Evolutionary conservation across 257 asterid genomes (phyloP), one percentile per base, ranked within the genome.

Genomic region (Avicennia marina): DNA sequence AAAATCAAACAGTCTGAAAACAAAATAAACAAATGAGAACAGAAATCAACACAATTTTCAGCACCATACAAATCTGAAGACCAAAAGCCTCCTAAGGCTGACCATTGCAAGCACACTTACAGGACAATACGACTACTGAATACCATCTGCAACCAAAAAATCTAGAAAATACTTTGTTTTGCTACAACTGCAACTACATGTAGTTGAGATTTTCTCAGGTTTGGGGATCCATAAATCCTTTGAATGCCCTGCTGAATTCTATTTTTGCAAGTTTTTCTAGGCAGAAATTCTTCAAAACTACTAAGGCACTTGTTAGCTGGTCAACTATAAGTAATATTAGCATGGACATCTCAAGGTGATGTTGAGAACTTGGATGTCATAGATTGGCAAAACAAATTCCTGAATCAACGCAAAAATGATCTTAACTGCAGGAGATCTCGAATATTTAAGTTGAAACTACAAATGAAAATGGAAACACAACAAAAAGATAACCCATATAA

Each of bases 21-120:
- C 53, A 10, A 56, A 40, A 39, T 24, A 40, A 24, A 24, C 10
- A 24, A 41, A 40, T 40, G 26, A 56, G 17, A 40, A 25, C 24
- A 7, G 46, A 39, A 21, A 12, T 4, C 46, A 56, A 56, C 33
- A 41, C 40, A 39, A 13, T 40, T 42, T 11, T 26, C 64, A 58
- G 27, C 7, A 43, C 10, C 53, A 58, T 9, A 11, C 31, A 43
- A 27, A 41, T 58, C 63, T 26, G 19, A 26, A 58, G 38, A 3
- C 29, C 29, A 8, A 27, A 58, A 11, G 18, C 41, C 15, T 4
- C 2, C 24, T 42, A 15, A 4, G 15, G 38, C 11, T n/a, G 25
- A 39, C 32, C 22, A 36, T 55, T 20, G 38, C 39, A 13, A 55
- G 38, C 47, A 55, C 15, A 29, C 57, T n/a, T 55, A 15, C n/a